Evolutionary conservation across 768 basidiomycete genomes (phyloP).

Genomic region (Calocybe gangraenosa): DNA sequence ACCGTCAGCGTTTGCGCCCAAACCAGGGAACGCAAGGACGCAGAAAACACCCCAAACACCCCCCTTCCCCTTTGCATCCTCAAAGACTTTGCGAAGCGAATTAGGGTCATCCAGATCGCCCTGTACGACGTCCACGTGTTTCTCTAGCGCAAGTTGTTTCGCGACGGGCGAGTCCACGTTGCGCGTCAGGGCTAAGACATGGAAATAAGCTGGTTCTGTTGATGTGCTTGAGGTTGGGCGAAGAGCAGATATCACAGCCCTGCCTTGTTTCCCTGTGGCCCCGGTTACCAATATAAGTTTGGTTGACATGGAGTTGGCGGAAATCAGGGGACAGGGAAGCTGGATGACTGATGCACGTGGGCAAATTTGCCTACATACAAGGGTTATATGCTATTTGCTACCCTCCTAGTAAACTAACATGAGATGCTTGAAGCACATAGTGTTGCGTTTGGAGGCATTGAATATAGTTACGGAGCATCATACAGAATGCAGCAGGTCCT

Average conservation of each 20-base stretch:
- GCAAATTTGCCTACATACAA: too few species aligned
- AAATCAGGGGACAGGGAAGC: background rate
- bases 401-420: too few species aligned
- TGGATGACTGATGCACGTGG: too few species aligned
- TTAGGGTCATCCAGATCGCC: conserved; percentile 28
- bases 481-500: background rate
- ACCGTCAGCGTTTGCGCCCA: conserved; percentile 34
- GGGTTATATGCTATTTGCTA: too few species aligned
- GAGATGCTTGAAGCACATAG: too few species aligned
- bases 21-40: conserved; percentile 34
- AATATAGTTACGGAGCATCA: background rate
- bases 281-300: conserved; percentile 29
- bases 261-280: conserved; percentile 35
- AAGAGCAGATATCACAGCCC: conserved; percentile 26
- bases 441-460: too few species aligned
- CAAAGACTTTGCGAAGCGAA: conserved; percentile 29
- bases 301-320: conserved; percentile 1
- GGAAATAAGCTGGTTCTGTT: conserved; percentile 19
- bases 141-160: conserved; percentile 17
- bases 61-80: conserved; percentile 23
- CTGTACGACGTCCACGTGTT: conserved; percentile 28
- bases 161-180: conserved; percentile 24
- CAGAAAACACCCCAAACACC: conserved; percentile 37
- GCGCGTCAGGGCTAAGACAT: conserved; percentile 33
- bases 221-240: conserved; percentile 2